A percentile compares a stretch with the other conserved stretches of the same genome.
phyloP scores from a whole-genome alignment of 139 green algal genomes.

The Protoeuglena noctilucae region DNA sequence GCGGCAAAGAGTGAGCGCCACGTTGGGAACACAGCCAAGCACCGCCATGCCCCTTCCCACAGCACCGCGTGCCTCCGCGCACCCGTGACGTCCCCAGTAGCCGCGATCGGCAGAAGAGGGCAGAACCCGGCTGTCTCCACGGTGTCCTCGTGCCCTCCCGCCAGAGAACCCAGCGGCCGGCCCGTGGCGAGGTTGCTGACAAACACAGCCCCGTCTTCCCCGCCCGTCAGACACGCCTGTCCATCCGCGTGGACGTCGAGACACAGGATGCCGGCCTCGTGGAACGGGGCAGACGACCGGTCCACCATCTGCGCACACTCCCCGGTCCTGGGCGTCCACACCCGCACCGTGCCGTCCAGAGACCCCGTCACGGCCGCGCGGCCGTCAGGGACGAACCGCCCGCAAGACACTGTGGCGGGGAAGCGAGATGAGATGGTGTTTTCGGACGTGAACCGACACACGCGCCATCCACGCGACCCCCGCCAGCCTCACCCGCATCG shows the following conservation, averaged over 20 bases:
- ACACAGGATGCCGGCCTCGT: constrained; percentile 44
- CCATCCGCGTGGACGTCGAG: constrained; percentile 38
- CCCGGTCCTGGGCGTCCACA: constrained; percentile 71
- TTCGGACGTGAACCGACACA: too few species aligned
- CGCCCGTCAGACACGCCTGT: constrained; percentile 31
- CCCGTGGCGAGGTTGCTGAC: constrained; percentile 41
- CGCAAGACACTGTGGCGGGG: constrained; percentile 61
- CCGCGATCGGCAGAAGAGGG: constrained; percentile 27
- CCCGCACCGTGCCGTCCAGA: constrained; percentile 49
- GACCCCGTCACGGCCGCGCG: constrained; percentile 61
- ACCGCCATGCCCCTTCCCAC: too few species aligned
- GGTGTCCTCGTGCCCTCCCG: constrained; percentile 50
- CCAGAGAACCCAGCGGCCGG: constrained; percentile 18
- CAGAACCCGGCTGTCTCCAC: constrained; percentile 55
- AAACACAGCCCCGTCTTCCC: constrained; percentile 37
- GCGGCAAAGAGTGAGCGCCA: too few species aligned
- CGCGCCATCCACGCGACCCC: too few species aligned
- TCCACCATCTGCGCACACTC: constrained; percentile 32
- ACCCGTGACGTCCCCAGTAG: constrained; percentile 40
- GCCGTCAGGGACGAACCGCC: constrained; percentile 76
- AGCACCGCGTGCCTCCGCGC: too few species aligned
- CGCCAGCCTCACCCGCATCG: too few species aligned
- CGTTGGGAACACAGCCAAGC: too few species aligned
- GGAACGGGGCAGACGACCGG: not conserved
- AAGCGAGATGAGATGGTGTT: too few species aligned